Conservation (phyloP, 2,329 filamentous ascomycete species). For the Nothomitra cinnamomea region DNA sequence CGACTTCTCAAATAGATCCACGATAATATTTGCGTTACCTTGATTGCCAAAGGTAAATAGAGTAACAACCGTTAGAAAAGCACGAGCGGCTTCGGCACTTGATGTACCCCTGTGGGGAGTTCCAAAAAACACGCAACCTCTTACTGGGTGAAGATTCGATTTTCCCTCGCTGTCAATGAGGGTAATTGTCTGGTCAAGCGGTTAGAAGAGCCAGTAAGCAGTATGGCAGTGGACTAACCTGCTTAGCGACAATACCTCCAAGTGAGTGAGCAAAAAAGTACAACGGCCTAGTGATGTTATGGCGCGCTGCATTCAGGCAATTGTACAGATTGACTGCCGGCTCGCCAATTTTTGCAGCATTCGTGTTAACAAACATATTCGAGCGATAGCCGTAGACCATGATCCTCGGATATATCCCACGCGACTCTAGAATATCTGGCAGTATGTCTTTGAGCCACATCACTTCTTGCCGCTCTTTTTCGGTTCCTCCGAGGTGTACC, state of each 20-base stretch:
- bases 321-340: background rate
- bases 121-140: slow-evolving; percentile 1
- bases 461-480: background rate
- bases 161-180: background rate
- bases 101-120: background rate
- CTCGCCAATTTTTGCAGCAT: background rate
- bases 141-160: background rate
- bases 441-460: background rate
- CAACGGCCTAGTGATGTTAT: background rate
- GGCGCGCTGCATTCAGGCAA: background rate
- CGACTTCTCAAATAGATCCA: background rate
- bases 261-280: background rate
- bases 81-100: background rate
- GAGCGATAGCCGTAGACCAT: background rate
- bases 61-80: background rate
- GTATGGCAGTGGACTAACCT: background rate
- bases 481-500: background rate
- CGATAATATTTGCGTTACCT: background rate
- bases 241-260: background rate
- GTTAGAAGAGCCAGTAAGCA: background rate
- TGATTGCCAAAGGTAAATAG: background rate
- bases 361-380: background rate
- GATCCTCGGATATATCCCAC: background rate
- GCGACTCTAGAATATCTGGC: background rate
- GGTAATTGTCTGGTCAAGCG: background rate